A percentile compares a stretch with the other conserved stretches of the same genome.
Evolutionary conservation across 129 eudicot species (phyloP).

Genomic region (Glebionis coronaria): DNA sequence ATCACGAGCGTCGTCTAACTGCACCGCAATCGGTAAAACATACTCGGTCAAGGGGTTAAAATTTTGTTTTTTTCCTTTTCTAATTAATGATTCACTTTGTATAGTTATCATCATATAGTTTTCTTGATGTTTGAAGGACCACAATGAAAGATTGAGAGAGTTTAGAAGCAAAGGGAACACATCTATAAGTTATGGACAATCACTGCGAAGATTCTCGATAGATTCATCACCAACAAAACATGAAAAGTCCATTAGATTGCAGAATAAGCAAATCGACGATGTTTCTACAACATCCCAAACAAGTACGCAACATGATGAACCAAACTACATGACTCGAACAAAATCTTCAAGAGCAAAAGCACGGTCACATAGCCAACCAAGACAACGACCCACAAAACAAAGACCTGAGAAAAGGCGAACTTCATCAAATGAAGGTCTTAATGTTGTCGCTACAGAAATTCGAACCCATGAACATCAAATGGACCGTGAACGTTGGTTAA

Average conservation of each 20-base stretch:
- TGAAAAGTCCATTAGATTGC: slow-evolving; percentile 22
- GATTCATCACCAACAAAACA: slow-evolving; percentile 30
- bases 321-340: slow-evolving; percentile 65
- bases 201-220: slow-evolving; percentile 28
- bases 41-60: background rate
- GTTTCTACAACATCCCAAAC: slow-evolving; percentile 25
- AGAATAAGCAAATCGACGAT: slow-evolving; percentile 24
- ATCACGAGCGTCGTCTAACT: slow-evolving; percentile 16
- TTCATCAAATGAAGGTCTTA: slow-evolving; percentile 37
- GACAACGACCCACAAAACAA: slow-evolving; percentile 48
- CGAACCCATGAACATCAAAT: slow-evolving; percentile 22
- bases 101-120: background rate
- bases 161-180: slow-evolving; percentile 30
- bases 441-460: slow-evolving; percentile 15
- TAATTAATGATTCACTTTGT: background rate
- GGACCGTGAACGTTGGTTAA: slow-evolving; percentile 36
- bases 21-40: slow-evolving; percentile 29
- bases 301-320: slow-evolving; percentile 25
- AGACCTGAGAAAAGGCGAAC: slow-evolving; percentile 34
- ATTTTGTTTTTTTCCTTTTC: too few relatives aligned
- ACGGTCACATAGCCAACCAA: slow-evolving; percentile 70
- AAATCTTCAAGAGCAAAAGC: slow-evolving; percentile 64
- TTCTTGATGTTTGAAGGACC: slow-evolving; percentile 24
- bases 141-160: slow-evolving; percentile 19
- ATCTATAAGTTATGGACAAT: slow-evolving; percentile 15